Evolutionary conservation across 1,284 basidiomycete species (phyloP), one percentile per base, ranked within the genome.

Genomic region (Trichosporon sp.): DNA sequence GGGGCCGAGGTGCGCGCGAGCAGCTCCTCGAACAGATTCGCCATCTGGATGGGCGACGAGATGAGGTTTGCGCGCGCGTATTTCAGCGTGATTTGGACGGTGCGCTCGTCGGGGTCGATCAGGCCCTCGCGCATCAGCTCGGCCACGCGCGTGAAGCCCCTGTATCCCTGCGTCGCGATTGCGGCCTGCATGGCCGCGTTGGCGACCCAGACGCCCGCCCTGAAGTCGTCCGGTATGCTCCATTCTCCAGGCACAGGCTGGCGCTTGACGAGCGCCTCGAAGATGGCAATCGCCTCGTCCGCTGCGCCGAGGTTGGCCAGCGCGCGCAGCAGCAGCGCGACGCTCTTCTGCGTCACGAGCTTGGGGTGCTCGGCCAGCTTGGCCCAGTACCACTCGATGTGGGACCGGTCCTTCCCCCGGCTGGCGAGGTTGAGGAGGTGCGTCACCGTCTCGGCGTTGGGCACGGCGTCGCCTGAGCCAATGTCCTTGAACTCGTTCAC

Each of bases 21-120:
- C 46, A 75, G 61, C 14, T 54, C 54, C 5, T 61, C 49, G 14
- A 75, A 66, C 23, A 76, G 59, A 10, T 61, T 56, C 5, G 71
- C 70, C 13, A 78, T 63, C 7, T 70, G 65, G 0, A 29, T 44
- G 10, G 74, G 73, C 13, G 60, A 49, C 21, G 65, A 46, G 2
- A 58, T 34, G 16, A 71, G 64, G 19, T 62, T 23, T 2, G 23
- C 52, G 2, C 63, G 64, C 4, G 73, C 71, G 49, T 70, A 71
- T 27, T 73, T 67, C 34, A 77, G 64, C 25, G 75, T 63, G 46
- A 66, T 61, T 8, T 65, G 63, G 23, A 78, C 44, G 1, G 76
- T 74, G 8, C 60, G 61, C 16, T 66, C 64, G 62, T 79, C 71
- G 1, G 76, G 70, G 16, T 60, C 31, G 23, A 77, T 64, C 0